phyloP scores from a whole-genome alignment of 169 alveolate species.

The Eimeria maxima region DNA sequence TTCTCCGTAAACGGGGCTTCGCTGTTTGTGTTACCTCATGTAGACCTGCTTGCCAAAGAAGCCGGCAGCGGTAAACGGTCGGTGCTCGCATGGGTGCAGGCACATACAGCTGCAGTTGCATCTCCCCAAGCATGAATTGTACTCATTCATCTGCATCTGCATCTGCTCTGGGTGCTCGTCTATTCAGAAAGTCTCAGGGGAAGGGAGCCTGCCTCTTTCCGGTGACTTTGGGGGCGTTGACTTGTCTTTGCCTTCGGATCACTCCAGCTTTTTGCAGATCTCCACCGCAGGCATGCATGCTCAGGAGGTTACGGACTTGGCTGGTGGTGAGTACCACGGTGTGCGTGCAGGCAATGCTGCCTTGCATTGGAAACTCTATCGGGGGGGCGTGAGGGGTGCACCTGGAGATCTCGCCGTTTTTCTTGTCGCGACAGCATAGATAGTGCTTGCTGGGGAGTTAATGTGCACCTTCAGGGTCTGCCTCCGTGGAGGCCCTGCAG shows the following conservation, averaged over 20 bases:
- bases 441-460: neutral
- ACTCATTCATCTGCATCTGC: neutral
- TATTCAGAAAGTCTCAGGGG: conserved; percentile 35
- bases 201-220: conserved; percentile 25
- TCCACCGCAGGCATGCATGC: neutral
- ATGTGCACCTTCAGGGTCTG: neutral
- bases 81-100: neutral
- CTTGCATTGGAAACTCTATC: neutral
- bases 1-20: neutral
- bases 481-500: neutral
- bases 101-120: neutral
- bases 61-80: neutral
- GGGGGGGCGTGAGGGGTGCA: too few relatives aligned
- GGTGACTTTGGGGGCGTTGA: conserved; percentile 8
- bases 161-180: neutral
- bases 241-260: conserved; percentile 31
- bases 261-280: conserved; percentile 3
- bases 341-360: neutral
- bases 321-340: neutral
- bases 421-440: neutral
- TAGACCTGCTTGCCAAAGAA: neutral
- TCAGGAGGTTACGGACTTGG: neutral
- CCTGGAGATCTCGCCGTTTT: too few relatives aligned
- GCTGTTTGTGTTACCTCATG: neutral
- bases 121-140: neutral